Evolutionary conservation across 2,329 filamentous ascomycete species (phyloP), one percentile per base, ranked within the genome.

Genomic region (Fusarium kyushuense): DNA sequence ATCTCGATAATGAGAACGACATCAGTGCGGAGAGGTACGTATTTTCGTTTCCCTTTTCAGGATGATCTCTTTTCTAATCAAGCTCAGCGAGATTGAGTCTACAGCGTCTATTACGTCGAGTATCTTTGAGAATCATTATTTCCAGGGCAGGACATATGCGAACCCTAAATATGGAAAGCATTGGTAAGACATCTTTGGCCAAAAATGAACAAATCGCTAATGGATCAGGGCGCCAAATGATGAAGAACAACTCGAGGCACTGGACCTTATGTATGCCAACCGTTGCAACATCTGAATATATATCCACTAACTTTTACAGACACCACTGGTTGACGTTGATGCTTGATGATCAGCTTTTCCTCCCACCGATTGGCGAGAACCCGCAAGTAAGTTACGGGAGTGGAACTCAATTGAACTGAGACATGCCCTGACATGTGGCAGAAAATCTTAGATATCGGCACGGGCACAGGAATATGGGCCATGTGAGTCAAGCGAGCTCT

Each of bases 111-210:
- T 73, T 4, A 65, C 71, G 0, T 73, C 71, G 1, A 73, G 71
- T 14, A 70, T 73, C 6, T 73, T 73, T 11, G 71, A 73, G 35
- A 43, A 53, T n/a, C 54, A 46, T 2, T 67, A 72, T 27, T 73
- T 73, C 1, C 64, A 73, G 10, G 69, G 71, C 1, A 47, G 71
- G 30, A 19, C 57, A 5, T 73, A 73, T 27, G 71, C 71, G 1
- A 73, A 73, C 14, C 71, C 71, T 0, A 73, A 73, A 41, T 73
- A 73, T 60, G 71, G 71, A n/a, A 64, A 41, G n/a, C 67, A 71
- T 41, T 73, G 71, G 71, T 69, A 47, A 12, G 40, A 1, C 1
- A 29, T 3, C 3, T n/a, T 3, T 41, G 5, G 19, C 11, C 16
- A 0, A 5, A 2, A 30, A 3, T 14, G 6, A 10, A 12, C 9